These are phyloP conservation scores for Metschnikowia vanudenii DNA, from an alignment of 805 yeast genomes.

Conservation along the genomic window DNA sequence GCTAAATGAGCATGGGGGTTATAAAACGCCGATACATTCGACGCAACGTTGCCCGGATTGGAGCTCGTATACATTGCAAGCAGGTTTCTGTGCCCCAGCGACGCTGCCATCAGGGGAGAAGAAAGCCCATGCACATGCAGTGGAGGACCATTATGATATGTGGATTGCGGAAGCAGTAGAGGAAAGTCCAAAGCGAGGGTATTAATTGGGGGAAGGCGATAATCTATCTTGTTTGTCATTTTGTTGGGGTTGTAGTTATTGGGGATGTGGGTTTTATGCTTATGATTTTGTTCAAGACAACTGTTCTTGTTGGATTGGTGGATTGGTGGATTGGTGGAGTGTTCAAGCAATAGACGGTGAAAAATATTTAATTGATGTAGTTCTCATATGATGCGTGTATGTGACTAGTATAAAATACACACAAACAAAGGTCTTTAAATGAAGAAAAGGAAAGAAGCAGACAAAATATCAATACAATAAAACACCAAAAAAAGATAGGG, in stretches of 20 bases:
- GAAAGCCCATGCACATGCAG: slow-evolving; percentile 4
- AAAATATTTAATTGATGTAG: no score
- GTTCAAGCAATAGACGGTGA: no score
- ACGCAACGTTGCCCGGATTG: neutral
- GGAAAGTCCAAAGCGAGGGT: slow-evolving; percentile 36
- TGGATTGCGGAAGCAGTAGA: slow-evolving; percentile 14
- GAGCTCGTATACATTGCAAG: neutral
- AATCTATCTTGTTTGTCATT: slow-evolving; percentile 17
- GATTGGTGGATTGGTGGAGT: no score
- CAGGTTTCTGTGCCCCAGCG: neutral
- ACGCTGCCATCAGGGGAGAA: slow-evolving; percentile 6
- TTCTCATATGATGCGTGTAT: no score
- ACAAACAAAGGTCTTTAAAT: neutral
- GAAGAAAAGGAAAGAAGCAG: neutral
- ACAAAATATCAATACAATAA: neutral
- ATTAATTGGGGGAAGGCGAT: slow-evolving; percentile 35
- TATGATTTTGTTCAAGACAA: no score
- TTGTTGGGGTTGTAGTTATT: neutral
- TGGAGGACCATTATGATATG: neutral
- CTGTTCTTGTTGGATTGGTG: no score
- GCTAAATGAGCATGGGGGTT: neutral
- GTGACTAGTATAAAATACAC: neutral
- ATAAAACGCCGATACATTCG: neutral
- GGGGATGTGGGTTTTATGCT: no score
- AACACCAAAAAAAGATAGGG: neutral